phyloP scores from a whole-genome alignment of 768 basidiomycete species.

The Lentinula sp. region DNA sequence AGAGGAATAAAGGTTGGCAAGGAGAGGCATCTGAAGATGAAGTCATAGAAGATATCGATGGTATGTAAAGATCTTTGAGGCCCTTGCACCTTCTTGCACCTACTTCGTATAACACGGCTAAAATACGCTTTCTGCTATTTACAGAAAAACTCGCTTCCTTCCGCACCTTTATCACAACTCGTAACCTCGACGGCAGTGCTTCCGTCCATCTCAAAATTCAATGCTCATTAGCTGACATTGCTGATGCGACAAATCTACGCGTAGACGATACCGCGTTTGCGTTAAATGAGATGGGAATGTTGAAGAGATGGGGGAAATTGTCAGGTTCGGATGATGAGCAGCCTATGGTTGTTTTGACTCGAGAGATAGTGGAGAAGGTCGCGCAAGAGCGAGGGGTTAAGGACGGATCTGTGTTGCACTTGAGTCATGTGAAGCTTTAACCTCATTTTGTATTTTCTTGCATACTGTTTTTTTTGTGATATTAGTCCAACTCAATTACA shows the following conservation, averaged over 20 bases:
- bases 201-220: conserved; percentile 60
- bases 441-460: neutral
- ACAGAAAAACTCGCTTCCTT: conserved; percentile 51
- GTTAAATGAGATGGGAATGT: conserved; percentile 78
- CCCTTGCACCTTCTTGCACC: neutral
- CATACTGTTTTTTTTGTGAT: neutral
- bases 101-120: neutral
- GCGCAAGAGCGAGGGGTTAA: conserved; percentile 69
- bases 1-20: conserved; percentile 64
- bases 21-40: conserved; percentile 52
- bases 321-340: conserved; percentile 20
- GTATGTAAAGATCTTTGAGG: conserved; percentile 19
- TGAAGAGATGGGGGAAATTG: conserved; percentile 34
- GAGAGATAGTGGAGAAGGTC: conserved; percentile 63
- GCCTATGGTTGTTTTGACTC: conserved; percentile 49
- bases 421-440: conserved; percentile 2
- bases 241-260: conserved; percentile 73
- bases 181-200: conserved; percentile 62
- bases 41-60: conserved; percentile 31
- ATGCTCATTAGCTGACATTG: conserved; percentile 75
- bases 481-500: too few relatives aligned
- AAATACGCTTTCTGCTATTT: neutral
- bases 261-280: conserved; percentile 87
- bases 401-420: neutral
- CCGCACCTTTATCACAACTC: conserved; percentile 52